These are phyloP conservation scores for Mortierella polycephala DNA, from an alignment of 371 early-diverging fungal genomes.

Conservation along the genomic window DNA sequence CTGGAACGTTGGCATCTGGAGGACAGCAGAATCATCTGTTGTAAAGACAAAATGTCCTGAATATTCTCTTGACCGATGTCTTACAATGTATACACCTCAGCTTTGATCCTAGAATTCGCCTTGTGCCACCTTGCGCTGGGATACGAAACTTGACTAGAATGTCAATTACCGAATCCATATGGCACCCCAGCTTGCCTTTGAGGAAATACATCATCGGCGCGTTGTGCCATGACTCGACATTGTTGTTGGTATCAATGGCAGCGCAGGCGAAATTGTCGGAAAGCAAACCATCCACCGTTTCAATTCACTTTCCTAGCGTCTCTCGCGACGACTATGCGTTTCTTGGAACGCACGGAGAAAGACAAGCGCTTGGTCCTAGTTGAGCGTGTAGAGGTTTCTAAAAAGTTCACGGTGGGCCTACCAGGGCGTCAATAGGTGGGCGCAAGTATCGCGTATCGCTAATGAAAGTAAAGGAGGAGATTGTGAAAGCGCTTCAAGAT, in stretches of 20 bases:
- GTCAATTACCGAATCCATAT: neutral
- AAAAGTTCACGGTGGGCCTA: no score
- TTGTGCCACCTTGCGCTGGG: neutral
- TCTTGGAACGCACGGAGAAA: no score
- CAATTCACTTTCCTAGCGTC: neutral
- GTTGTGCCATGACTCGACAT: constrained; percentile 4
- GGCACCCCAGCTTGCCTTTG: neutral
- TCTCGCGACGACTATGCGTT: no score
- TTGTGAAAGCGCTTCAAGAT: no score
- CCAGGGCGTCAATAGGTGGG: no score
- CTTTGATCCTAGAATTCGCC: neutral
- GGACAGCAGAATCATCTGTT: neutral
- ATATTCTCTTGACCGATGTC: neutral
- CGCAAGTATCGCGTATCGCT: no score
- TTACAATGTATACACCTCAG: neutral
- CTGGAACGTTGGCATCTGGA: neutral
- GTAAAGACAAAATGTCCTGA: neutral
- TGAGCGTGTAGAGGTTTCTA: no score
- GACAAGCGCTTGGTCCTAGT: no score
- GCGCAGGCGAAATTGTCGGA: neutral
- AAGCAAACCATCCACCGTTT: constrained; percentile 11
- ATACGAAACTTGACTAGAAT: neutral
- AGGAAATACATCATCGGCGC: neutral
- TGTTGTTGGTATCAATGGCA: neutral
- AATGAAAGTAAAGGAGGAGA: no score